Evolutionary conservation across 257 asterid genomes (phyloP).

Genomic region (Salvia rosmarinus): DNA sequence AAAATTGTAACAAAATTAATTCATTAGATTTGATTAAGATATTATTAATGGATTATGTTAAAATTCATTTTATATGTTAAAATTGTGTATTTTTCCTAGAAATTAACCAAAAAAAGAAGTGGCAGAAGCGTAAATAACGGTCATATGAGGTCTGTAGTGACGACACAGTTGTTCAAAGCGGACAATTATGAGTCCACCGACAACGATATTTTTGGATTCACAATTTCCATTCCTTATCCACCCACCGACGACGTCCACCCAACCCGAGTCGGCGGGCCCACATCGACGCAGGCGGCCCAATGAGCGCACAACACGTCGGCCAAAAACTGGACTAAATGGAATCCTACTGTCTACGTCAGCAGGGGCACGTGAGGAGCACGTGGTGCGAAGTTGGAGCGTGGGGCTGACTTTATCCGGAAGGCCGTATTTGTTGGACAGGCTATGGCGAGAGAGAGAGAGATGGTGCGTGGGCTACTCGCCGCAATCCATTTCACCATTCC

Average conservation of each 20-base stretch:
- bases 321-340: not conserved
- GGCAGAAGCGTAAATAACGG: constrained; percentile 33
- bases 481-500: constrained; percentile 31
- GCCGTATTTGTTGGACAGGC: constrained; percentile 39
- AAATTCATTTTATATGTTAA: too few species aligned
- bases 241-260: constrained; percentile 31
- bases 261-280: not conserved
- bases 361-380: constrained; percentile 43
- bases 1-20: too few species aligned
- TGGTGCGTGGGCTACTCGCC: constrained; percentile 51
- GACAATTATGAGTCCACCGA: constrained; percentile 35
- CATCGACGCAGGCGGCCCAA: not conserved
- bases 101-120: not conserved
- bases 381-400: constrained; percentile 41
- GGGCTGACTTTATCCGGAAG: constrained; percentile 53
- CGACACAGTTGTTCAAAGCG: not conserved
- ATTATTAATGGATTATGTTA: too few species aligned
- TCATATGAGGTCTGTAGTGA: not conserved
- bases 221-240: constrained; percentile 50
- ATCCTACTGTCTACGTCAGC: constrained; percentile 17
- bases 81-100: too few species aligned
- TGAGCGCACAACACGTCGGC: not conserved
- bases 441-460: constrained; percentile 26
- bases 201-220: constrained; percentile 34
- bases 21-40: too few species aligned